Base-by-base conservation (phyloP, 202 grass and related monocot genomes). In the Digitaria exilis region DNA sequence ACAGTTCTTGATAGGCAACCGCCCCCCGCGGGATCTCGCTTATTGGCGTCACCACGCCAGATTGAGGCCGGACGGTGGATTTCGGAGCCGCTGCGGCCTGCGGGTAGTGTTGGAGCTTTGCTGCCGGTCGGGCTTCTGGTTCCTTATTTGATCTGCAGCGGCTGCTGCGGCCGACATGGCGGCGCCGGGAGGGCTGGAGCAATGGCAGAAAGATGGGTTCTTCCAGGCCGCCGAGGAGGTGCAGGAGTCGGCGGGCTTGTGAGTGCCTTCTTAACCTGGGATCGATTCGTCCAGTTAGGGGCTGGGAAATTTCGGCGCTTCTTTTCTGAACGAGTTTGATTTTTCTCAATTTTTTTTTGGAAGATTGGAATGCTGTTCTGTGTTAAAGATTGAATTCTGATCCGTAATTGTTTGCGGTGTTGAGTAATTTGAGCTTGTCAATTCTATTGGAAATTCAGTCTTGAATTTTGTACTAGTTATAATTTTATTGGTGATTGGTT, bases 141-240 rank as follows among this genome's bases (percentile, higher is more conserved):
- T 13, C 55, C 34, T 77, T 71, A 82, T 85, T 89, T 85, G 79
- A 71, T 87, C 64, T 61, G 73, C 19, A 0, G 51, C 10, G 18
- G 31, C 19, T 9, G 39, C 61, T 31, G 69, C 10, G 48, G 62
- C 55, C n/a, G 68, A 65, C 18, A 97, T 95, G 95, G 92, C 87
- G 2, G 88, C 83, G 19, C 80, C 77, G 45, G 88, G 90, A 73
- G 88, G 79, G 71, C 87, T 95, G 16, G 95, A 95, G 79, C 95
- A 90, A 81, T 97, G 95, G 95, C 88, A 90, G 88, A 95, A 97
- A 82, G 95, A 97, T 76, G 88, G 86, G 9, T 91, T 93, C 79
- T 97, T 97, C 65, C 90, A 84, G 61, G 90, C 88, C 7, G 95
- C 92, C 30, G 95, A 97, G 89, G 95, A 91, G 75, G 95, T 97